Evolutionary conservation across 2,329 filamentous ascomycete genomes (phyloP), one percentile per base, ranked within the genome.

Genomic region (Pseudocercospora pini-densiflorae): DNA sequence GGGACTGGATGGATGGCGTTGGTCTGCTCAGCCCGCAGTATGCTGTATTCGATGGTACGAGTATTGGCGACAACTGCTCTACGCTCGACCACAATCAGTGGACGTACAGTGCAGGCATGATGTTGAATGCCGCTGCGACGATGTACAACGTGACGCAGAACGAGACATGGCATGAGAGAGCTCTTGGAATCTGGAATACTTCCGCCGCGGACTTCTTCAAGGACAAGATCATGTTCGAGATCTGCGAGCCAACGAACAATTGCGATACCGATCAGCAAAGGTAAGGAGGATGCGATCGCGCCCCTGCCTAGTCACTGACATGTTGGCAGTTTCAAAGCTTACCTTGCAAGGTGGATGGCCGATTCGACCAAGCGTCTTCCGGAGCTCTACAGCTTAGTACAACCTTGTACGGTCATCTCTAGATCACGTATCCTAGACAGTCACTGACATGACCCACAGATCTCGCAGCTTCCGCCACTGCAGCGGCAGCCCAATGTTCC

Each of bases 21-120:
- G 85, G 86, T 16, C 81, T 92, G 64, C 85, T 92, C 69, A 85
- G 86, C 68, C 59, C 83, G 84, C 68, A 73, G 10, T 82, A 78
- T 72, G 77, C 82, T 68, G 81, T 82, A 74, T 84, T 76, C 68
- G 83, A 85, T 63, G 83, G 83, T 63, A 79, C 80, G 36, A 79
- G 81, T 59, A 80, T 82, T 65, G 76, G 64, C 14, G 72, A 83
- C 60, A 83, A 84, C 68, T 85, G 83, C 71, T 78, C 78, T 5
- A 67, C 76, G 21, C 68, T 83, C 68, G 82, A 83, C 69, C 79
- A 81, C 61, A 81, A 82, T 43, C 80, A 82, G 55, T 84, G 81
- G 81, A 80, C 80, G 8, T 83, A 84, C 73, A 84, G 62, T 63
- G 77, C 79, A 7, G 80, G 80, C 54, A 78, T 82, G 21, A 80